phyloP scores from a whole-genome alignment of 768 basidiomycete species.

The Phlebiopsis flavidoalba region DNA sequence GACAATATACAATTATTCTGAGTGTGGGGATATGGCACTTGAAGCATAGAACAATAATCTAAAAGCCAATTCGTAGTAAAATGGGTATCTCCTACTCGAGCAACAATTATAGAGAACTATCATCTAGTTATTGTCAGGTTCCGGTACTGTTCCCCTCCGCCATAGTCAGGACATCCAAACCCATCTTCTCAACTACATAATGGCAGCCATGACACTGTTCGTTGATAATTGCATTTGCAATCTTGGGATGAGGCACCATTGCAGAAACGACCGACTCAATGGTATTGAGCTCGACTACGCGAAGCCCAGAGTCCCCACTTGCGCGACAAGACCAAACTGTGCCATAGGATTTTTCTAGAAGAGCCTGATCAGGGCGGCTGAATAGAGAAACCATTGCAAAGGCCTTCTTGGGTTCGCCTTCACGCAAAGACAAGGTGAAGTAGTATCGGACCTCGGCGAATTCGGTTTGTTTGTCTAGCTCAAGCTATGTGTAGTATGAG shows the following conservation, averaged over 20 bases:
- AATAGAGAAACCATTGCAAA: slow-evolving; percentile 13
- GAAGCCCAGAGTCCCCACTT: slow-evolving; percentile 1
- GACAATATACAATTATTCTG: no score
- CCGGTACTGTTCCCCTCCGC: no score
- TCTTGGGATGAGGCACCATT: neutral
- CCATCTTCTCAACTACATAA: neutral
- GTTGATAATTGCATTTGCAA: neutral
- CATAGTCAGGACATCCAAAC: neutral
- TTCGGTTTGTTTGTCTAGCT: neutral
- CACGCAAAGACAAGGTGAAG: neutral
- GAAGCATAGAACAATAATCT: no score
- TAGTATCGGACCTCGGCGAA: slow-evolving; percentile 11
- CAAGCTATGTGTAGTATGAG: neutral
- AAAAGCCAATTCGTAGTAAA: no score
- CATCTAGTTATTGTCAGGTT: no score
- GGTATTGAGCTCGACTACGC: neutral
- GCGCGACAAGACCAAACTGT: slow-evolving; percentile 10
- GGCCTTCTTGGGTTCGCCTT: neutral
- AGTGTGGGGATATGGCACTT: no score
- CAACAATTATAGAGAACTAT: no score
- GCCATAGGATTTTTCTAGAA: slow-evolving; percentile 4
- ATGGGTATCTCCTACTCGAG: no score
- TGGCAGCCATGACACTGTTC: neutral
- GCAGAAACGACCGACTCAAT: slow-evolving; percentile 11
- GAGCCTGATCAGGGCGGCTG: neutral